Evolutionary conservation across 1,284 basidiomycete genomes (phyloP).

Genomic region (Microbotryomycetes sp.): DNA sequence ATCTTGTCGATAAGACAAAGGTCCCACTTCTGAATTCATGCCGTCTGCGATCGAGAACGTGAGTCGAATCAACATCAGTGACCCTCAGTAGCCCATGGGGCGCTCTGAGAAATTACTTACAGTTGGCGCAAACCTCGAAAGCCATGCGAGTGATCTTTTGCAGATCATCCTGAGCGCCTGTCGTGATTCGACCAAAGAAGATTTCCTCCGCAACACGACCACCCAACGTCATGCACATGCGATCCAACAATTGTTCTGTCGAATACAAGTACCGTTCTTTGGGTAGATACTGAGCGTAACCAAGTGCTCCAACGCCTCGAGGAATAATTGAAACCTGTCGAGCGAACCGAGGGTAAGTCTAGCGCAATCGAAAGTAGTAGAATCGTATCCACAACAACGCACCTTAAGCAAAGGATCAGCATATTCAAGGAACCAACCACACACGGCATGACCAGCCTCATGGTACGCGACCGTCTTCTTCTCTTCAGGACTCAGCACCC

Average conservation of each 20-base stretch:
- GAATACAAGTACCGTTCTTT: conserved; percentile 93
- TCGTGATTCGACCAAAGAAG: conserved; percentile 94
- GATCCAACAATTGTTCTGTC: conserved; percentile 87
- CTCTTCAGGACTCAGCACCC: conserved; percentile 88
- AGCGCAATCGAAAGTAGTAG: neutral
- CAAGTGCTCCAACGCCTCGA: conserved; percentile 87
- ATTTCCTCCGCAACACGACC: conserved; percentile 97
- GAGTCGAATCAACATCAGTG: neutral
- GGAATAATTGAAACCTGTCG: conserved; percentile 86
- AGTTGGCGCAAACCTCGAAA: conserved; percentile 64
- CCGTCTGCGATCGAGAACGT: conserved; percentile 54
- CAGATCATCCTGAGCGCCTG: conserved; percentile 67
- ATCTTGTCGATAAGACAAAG: conserved; percentile 82
- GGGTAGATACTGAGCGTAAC: conserved; percentile 93
- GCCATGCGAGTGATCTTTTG: conserved; percentile 98
- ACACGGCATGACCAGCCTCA: conserved; percentile 97
- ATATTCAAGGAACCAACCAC: conserved; percentile 96
- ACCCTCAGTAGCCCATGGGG: neutral
- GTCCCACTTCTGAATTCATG: conserved; percentile 91
- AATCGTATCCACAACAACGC: neutral
- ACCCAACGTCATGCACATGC: conserved; percentile 99
- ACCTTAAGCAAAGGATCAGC: conserved; percentile 89
- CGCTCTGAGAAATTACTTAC: conserved; percentile 21
- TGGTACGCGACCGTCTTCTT: conserved; percentile 99
- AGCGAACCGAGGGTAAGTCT: neutral